A percentile compares a stretch with the other conserved stretches of the same genome.
Evolutionary conservation across 352 stramenopile genomes (phyloP).

Genomic region (Globisporangium splendens): DNA sequence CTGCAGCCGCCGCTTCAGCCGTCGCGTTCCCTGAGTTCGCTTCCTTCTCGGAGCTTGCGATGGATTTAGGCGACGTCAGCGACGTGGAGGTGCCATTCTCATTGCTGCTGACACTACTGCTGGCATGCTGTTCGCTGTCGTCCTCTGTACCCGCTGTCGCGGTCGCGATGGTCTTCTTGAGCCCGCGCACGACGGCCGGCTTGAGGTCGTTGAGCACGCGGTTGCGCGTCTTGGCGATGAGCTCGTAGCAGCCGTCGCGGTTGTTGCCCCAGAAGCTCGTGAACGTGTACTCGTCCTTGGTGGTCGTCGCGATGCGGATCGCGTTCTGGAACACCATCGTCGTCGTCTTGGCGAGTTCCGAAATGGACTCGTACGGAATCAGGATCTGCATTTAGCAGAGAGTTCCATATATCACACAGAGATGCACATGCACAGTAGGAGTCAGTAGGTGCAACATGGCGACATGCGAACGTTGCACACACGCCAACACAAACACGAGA

Average conservation of each 20-base stretch:
- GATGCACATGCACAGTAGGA: too few relatives aligned
- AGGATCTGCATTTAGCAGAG: conserved; percentile 56
- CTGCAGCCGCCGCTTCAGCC: neutral
- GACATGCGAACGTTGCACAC: conserved; percentile 2
- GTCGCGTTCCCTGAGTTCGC: neutral
- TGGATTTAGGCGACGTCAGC: neutral
- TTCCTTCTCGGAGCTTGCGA: neutral
- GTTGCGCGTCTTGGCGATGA: conserved; percentile 66
- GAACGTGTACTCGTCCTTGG: conserved; percentile 80
- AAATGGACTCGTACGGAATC: conserved; percentile 85
- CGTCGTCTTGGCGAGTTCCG: conserved; percentile 74
- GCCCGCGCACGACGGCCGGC: neutral
- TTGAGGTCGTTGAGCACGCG: conserved; percentile 29
- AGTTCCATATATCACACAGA: neutral
- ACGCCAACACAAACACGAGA: conserved; percentile 7
- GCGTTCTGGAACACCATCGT: conserved; percentile 79
- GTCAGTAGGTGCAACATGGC: conserved; percentile 5
- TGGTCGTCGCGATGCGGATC: conserved; percentile 61
- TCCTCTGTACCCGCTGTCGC: neutral
- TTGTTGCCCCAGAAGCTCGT: conserved; percentile 85
- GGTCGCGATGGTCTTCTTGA: neutral
- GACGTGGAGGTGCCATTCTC: neutral
- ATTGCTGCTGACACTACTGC: too few relatives aligned
- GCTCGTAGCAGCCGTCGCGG: conserved; percentile 71
- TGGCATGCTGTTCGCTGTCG: neutral